These are phyloP conservation scores for Trichoderma gamsii DNA, from an alignment of 495 filamentous ascomycete genomes.

Conservation along the genomic window DNA sequence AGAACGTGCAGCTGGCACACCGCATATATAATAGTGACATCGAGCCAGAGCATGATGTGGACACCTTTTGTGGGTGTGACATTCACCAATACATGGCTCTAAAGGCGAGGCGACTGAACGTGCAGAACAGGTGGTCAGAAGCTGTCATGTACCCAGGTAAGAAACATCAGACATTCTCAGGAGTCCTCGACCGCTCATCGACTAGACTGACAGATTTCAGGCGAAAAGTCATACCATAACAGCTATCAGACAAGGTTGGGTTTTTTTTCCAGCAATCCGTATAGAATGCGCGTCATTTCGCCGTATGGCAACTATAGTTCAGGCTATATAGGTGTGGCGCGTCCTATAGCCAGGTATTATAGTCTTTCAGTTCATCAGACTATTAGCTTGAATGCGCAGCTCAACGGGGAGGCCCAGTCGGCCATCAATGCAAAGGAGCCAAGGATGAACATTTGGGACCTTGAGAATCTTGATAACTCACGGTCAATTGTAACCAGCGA, in stretches of 20 bases:
- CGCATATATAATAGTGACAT: constrained; percentile 43
- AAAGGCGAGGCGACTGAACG: constrained; percentile 31
- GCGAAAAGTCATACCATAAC: constrained; percentile 39
- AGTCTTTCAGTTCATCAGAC: constrained; percentile 26
- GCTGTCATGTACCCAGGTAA: constrained; percentile 45
- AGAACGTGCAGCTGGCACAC: constrained; percentile 29
- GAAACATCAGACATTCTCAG: constrained; percentile 5
- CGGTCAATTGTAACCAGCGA: not conserved
- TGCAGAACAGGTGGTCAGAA: constrained; percentile 39
- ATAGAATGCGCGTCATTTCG: not conserved
- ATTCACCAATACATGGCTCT: constrained; percentile 30
- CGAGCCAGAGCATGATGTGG: constrained; percentile 41
- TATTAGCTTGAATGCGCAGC: constrained; percentile 25
- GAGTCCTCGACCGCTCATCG: constrained; percentile 11
- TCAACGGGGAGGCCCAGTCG: constrained; percentile 35
- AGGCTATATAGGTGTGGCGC: not conserved
- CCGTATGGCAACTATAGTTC: not conserved
- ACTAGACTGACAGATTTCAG: constrained; percentile 17
- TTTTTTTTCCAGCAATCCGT: constrained; percentile 23
- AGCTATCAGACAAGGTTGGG: constrained; percentile 23
- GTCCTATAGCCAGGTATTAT: not conserved
- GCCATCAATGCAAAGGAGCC: constrained; percentile 36
- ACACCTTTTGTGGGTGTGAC: constrained; percentile 28
- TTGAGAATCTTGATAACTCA: not conserved
- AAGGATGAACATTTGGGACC: constrained; percentile 36